A percentile compares a stretch with the other conserved stretches of the same genome.
phyloP scores from a whole-genome alignment of 768 basidiomycete species.

The Hygrocybe punicea region DNA sequence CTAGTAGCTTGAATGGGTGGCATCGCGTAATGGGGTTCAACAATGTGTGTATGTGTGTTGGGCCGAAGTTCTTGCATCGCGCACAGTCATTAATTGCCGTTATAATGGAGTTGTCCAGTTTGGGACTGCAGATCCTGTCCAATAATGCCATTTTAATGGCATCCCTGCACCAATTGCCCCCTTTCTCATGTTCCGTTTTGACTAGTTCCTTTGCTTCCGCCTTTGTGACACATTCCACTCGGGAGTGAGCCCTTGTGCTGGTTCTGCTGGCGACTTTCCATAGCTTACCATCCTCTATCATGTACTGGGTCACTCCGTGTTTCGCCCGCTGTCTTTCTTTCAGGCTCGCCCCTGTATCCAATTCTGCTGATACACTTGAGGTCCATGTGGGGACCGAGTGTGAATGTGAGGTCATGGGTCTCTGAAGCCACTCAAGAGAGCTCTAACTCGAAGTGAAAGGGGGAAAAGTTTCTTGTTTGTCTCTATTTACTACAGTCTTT shows the following conservation, averaged over 20 bases:
- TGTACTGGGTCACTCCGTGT: background rate
- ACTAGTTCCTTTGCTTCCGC: background rate
- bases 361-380: too few relatives aligned
- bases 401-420: too few relatives aligned
- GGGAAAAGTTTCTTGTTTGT: too few relatives aligned
- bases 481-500: too few relatives aligned
- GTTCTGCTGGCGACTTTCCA: constrained; percentile 23
- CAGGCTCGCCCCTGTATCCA: too few relatives aligned
- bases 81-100: background rate
- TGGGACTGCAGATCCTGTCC: background rate
- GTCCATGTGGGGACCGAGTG: too few relatives aligned
- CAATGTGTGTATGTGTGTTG: background rate
- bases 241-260: constrained; percentile 12
- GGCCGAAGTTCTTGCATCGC: background rate
- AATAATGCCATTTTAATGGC: background rate
- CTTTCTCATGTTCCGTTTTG: background rate
- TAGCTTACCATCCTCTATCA: constrained; percentile 8
- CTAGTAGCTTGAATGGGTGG: background rate
- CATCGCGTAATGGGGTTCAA: background rate
- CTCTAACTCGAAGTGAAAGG: too few relatives aligned
- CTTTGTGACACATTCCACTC: constrained; percentile 29
- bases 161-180: background rate
- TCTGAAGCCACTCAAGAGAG: too few relatives aligned
- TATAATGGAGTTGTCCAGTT: background rate
- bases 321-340: too few relatives aligned